Base-by-base conservation (phyloP, 1,284 basidiomycete genomes). In the Ustilago crameri region DNA sequence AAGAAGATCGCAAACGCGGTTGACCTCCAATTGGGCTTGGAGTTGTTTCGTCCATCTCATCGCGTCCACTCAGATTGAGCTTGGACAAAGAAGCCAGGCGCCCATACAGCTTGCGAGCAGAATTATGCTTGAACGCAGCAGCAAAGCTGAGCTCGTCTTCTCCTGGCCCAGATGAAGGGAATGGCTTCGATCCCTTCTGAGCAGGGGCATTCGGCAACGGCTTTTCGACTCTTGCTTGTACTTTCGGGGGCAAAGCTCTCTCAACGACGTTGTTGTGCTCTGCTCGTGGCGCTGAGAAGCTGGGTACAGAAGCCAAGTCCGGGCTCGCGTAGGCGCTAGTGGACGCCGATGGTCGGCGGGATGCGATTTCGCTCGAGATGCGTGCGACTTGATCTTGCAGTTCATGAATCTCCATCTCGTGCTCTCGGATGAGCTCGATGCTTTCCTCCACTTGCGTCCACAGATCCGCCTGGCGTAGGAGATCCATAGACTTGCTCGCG, bases 381-480 rank as follows among this genome's bases (percentile, higher is more conserved):
- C 62, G 40, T 34, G 47, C 51, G 12, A 71, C 62, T 38, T 65
- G 58, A 8, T 65, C 53, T 38, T 66, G 68, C 38, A 71, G 32
- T 5, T 48, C 61, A 9, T 56, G 61, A 30, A 71, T 71, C 54
- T 71, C 50, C 20, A 53, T 24, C 32, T 71, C 52, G 37, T 65
- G 62, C 51, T 58, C 55, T 42, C 62, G 58, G 32, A 71, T 71
- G 10, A 65, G 57, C 37, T 53, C 51, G 22, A 53, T 57, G 43
- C 65, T 60, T 18, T 34, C 49, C 53, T 71, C 62, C 9, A 71
- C 62, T 24, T 71, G 62, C 9, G 44, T 43, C 68, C 62, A 65
- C n/a, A 71, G 48, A 48, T 56, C 43, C 5, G 57, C 68, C 37
- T 66, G 62, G 17, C 51, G 61, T 22, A 51, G 35, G 3, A 50